phyloP scores from a whole-genome alignment of 2,329 filamentous ascomycete genomes.

The Catunica adiposa region DNA sequence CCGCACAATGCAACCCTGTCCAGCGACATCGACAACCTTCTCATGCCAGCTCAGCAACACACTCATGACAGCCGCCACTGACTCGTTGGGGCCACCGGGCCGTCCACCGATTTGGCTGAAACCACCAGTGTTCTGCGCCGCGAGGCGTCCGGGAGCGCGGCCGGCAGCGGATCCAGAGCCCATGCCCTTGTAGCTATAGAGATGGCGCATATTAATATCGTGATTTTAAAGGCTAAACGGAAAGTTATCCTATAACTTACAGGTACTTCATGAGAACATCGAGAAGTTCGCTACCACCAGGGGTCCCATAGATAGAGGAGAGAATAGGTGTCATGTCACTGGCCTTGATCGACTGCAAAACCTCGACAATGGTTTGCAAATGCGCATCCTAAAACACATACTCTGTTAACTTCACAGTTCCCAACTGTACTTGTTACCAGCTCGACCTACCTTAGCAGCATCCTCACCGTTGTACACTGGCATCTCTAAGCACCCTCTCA shows the following conservation, averaged over 20 bases:
- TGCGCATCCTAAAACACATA: conserved; percentile 54
- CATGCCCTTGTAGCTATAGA: conserved; percentile 77
- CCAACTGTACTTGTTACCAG: conserved; percentile 2
- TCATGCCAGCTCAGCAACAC: conserved; percentile 97
- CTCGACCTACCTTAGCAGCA: conserved; percentile 35
- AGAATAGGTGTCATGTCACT: conserved; percentile 87
- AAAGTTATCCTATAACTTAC: conserved; percentile 32
- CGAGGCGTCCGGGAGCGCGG: conserved; percentile 31
- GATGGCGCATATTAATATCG: background rate
- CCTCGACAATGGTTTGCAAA: conserved; percentile 75
- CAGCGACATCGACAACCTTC: conserved; percentile 89
- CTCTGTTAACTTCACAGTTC: conserved; percentile 12
- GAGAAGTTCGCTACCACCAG: conserved; percentile 67
- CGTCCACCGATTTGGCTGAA: conserved; percentile 63
- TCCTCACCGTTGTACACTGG: conserved; percentile 56
- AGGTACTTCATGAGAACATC: conserved; percentile 97
- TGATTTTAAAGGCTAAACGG: no score
- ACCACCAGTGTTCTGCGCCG: conserved; percentile 61
- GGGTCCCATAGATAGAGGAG: conserved; percentile 58
- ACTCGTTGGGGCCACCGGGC: conserved; percentile 39
- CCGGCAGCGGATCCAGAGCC: conserved; percentile 26
- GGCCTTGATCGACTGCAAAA: conserved; percentile 89
- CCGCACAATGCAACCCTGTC: conserved; percentile 76
- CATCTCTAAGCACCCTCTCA: conserved; percentile 69
- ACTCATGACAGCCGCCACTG: conserved; percentile 81